A percentile compares a stretch with the other conserved stretches of the same genome.
Conservation (phyloP, 2,329 filamentous ascomycete species). For the Pestalotiopsis sp. region DNA sequence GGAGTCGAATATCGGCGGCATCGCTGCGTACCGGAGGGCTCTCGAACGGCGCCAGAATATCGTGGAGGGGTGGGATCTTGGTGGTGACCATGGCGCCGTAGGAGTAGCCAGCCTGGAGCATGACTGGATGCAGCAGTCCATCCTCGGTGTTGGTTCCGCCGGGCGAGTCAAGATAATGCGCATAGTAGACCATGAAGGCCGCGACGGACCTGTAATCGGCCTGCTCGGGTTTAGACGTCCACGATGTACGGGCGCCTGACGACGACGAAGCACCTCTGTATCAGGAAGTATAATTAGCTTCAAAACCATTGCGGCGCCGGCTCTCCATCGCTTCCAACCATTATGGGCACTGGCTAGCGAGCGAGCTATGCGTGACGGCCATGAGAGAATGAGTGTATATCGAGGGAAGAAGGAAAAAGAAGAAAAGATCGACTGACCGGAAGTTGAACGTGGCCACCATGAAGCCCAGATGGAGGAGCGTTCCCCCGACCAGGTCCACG, state of each 20-base stretch:
- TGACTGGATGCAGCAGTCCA: constrained; percentile 28
- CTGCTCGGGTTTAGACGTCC: constrained; percentile 80
- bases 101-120: constrained; percentile 80
- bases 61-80: constrained; percentile 64
- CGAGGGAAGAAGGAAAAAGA: background rate
- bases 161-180: constrained; percentile 57
- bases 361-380: background rate
- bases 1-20: constrained; percentile 68
- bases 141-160: background rate
- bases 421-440: constrained; percentile 52
- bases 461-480: constrained; percentile 70
- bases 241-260: constrained; percentile 80
- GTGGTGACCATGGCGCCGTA: constrained; percentile 85
- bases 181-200: constrained; percentile 78
- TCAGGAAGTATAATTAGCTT: constrained; percentile 4
- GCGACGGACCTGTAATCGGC: constrained; percentile 81
- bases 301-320: background rate
- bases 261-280: constrained; percentile 71
- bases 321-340: background rate
- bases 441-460: constrained; percentile 92
- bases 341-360: background rate
- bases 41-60: constrained; percentile 63
- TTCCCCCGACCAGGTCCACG: constrained; percentile 64
- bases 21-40: constrained; percentile 54
- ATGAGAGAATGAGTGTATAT: background rate